A percentile compares a stretch with the other conserved stretches of the same genome.
phyloP scores from a whole-genome alignment of 116 monocot species.

The Thalassia testudinum region DNA sequence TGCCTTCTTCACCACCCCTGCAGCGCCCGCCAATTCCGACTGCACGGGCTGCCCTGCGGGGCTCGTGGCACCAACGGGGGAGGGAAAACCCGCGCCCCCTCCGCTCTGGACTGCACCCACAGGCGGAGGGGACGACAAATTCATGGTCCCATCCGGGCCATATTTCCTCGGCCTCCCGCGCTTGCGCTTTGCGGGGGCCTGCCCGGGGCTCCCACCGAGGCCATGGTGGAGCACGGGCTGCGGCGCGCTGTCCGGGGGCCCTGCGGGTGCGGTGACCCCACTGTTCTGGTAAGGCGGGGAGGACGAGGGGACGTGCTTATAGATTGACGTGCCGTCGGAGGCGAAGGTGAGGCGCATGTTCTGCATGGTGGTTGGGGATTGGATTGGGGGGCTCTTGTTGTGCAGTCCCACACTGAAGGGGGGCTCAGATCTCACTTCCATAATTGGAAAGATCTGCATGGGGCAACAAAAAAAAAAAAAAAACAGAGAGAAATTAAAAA shows the following conservation, averaged over 20 bases:
- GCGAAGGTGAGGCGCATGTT: slow-evolving; percentile 59
- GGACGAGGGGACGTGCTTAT: slow-evolving; percentile 37
- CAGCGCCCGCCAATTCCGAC: not conserved
- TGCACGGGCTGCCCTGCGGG: not conserved
- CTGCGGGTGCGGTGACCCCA: slow-evolving; percentile 6
- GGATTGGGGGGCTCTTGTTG: slow-evolving; percentile 16
- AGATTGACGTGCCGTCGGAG: slow-evolving; percentile 65
- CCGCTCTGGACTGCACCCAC: not conserved
- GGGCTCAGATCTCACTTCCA: too few relatives aligned
- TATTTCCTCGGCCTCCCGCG: slow-evolving; percentile 79
- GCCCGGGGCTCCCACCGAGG: slow-evolving; percentile 26
- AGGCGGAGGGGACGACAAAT: slow-evolving; percentile 9
- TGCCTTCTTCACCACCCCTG: slow-evolving; percentile 25
- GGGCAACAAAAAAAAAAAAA: too few relatives aligned
- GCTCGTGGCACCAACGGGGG: not conserved
- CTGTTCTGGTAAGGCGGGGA: slow-evolving; percentile 3
- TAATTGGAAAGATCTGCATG: too few relatives aligned
- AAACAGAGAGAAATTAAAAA: too few relatives aligned
- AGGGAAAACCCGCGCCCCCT: not conserved
- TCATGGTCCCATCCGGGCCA: slow-evolving; percentile 48
- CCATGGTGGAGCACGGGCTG: slow-evolving; percentile 8
- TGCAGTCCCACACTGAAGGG: too few relatives aligned
- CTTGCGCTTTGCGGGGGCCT: slow-evolving; percentile 48
- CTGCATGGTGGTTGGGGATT: slow-evolving; percentile 29
- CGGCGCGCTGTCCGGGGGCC: slow-evolving; percentile 5